phyloP scores from a whole-genome alignment of 2,329 filamentous ascomycete species.

The Ceratocystis cubensis region DNA sequence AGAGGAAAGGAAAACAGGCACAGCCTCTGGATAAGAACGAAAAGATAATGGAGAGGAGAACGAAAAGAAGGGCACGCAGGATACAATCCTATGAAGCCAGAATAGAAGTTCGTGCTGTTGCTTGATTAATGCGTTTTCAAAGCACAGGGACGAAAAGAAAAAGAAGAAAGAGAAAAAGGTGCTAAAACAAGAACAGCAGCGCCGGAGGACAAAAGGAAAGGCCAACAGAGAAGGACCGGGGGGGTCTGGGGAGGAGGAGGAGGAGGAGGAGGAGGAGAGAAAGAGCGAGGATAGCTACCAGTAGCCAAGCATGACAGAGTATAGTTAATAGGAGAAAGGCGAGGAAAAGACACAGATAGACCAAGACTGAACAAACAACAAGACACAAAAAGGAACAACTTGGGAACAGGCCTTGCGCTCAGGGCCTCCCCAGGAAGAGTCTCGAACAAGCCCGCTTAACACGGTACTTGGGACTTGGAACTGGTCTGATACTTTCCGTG shows the following conservation, averaged over 20 bases:
- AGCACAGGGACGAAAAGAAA: background rate
- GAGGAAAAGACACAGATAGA: background rate
- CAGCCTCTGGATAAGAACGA: background rate
- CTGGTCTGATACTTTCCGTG: constrained; percentile 1
- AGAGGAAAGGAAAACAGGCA: background rate
- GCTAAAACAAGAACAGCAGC: constrained; percentile 8
- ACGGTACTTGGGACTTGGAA: constrained; percentile 2
- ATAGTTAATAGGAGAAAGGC: background rate
- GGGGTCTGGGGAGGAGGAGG: background rate
- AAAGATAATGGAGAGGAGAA: background rate
- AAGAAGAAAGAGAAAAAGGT: constrained; percentile 12
- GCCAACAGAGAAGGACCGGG: background rate
- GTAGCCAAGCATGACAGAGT: background rate
- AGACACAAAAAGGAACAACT: background rate
- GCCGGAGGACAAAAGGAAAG: background rate
- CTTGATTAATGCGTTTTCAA: background rate
- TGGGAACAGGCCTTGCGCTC: background rate
- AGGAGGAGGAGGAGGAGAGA: background rate
- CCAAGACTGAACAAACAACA: background rate
- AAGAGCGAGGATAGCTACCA: background rate
- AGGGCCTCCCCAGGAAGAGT: background rate
- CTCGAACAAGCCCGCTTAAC: background rate
- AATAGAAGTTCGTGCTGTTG: constrained; percentile 5
- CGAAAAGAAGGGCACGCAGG: constrained; percentile 5
- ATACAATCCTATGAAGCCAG: constrained; percentile 6